Evolutionary conservation across 345 rosid species (phyloP).

Genomic region (Corchorus capsularis): DNA sequence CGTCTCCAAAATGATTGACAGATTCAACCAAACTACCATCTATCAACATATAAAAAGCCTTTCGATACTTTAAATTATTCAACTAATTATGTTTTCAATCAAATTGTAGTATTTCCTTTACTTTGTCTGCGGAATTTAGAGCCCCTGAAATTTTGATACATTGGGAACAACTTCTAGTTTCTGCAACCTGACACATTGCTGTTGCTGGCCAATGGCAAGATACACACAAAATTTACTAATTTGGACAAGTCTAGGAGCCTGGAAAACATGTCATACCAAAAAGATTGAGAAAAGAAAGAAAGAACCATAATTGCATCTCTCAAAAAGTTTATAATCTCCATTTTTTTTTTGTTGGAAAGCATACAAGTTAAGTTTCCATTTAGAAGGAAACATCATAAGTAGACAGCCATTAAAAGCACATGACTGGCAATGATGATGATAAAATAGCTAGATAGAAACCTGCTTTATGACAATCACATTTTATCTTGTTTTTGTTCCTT

Average conservation of each 20-base stretch:
- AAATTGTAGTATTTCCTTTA: background rate
- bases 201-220: background rate
- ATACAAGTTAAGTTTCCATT: conserved; percentile 2
- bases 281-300: background rate
- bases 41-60: background rate
- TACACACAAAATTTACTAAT: background rate
- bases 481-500: too few species aligned
- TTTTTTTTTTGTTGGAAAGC: background rate
- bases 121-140: background rate
- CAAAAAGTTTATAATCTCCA: conserved; percentile 1
- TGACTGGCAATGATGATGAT: background rate
- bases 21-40: conserved; percentile 14
- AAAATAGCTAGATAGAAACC: background rate
- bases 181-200: background rate
- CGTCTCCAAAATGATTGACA: conserved; percentile 21
- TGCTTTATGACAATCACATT: conserved; percentile 39
- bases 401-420: conserved; percentile 22
- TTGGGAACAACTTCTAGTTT: background rate
- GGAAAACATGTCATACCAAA: background rate
- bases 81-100: background rate
- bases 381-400: conserved; percentile 13
- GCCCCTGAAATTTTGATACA: background rate
- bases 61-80: background rate
- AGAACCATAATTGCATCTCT: conserved; percentile 16
- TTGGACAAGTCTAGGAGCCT: background rate